Conservation (phyloP, 495 filamentous ascomycete species). For the Acidiella bohemica region DNA sequence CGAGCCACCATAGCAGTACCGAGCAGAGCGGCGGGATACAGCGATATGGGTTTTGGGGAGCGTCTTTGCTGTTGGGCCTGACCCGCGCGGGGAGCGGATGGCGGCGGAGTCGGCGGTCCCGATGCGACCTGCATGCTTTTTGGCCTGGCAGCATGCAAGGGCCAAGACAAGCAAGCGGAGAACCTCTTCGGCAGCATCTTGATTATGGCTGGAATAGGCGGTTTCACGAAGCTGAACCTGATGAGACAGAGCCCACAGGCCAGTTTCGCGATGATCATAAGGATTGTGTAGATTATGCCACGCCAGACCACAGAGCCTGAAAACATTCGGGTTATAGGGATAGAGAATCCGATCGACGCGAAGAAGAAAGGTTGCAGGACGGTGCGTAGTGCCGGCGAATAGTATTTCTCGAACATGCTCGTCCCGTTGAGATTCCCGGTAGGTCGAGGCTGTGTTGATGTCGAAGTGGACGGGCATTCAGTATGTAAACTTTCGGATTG, state of each 20-base stretch:
- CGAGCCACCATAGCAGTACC: slow-evolving; percentile 56
- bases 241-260: slow-evolving; percentile 52
- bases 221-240: not conserved
- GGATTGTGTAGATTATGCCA: slow-evolving; percentile 52
- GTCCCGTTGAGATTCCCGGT: too few species aligned
- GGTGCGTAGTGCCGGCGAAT: slow-evolving; percentile 33
- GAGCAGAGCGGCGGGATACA: slow-evolving; percentile 48
- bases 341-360: slow-evolving; percentile 66
- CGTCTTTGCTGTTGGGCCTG: too few species aligned
- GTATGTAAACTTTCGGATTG: too few species aligned
- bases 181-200: not conserved
- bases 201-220: not conserved
- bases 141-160: not conserved
- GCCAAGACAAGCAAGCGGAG: not conserved
- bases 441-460: slow-evolving; percentile 23
- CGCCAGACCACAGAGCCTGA: slow-evolving; percentile 49
- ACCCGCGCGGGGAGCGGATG: too few species aligned
- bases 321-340: slow-evolving; percentile 63
- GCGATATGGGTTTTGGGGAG: slow-evolving; percentile 36
- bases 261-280: slow-evolving; percentile 58
- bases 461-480: too few species aligned
- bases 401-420: slow-evolving; percentile 46
- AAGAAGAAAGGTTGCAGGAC: slow-evolving; percentile 68
- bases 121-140: not conserved
- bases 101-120: not conserved